phyloP scores from a whole-genome alignment of 2,329 filamentous ascomycete species.

The Daldinia eschscholtzii region DNA sequence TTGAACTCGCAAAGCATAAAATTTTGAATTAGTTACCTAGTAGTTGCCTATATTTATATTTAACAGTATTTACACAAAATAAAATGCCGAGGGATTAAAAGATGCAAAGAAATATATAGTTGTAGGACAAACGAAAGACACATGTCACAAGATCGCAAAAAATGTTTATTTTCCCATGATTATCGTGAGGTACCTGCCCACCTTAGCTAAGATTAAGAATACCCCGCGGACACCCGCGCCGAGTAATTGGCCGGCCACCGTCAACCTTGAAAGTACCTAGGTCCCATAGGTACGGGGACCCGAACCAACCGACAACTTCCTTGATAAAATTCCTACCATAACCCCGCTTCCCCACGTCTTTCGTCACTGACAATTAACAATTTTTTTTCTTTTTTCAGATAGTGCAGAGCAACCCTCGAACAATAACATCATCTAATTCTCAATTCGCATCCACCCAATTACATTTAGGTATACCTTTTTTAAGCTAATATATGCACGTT shows the following conservation, averaged over 20 bases:
- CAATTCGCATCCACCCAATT: neutral
- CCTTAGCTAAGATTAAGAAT: constrained; percentile 36
- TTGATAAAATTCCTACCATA: constrained; percentile 6
- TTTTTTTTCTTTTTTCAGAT: neutral
- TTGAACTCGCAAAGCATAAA: neutral
- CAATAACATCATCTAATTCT: neutral
- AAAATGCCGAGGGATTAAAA: neutral
- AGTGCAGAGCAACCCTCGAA: neutral
- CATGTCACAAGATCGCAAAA: constrained; percentile 42
- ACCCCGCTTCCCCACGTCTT: constrained; percentile 18
- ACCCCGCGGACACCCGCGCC: constrained; percentile 43
- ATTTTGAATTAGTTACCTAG: neutral
- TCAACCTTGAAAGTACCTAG: neutral
- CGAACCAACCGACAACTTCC: neutral
- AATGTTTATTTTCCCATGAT: constrained; percentile 36
- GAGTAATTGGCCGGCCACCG: constrained; percentile 42
- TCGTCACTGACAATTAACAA: constrained; percentile 4
- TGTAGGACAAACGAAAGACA: constrained; percentile 14
- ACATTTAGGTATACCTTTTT: neutral
- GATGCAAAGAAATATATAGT: constrained; percentile 13
- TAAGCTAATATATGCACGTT: neutral
- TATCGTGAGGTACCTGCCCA: constrained; percentile 45
- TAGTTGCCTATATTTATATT: constrained; percentile 1
- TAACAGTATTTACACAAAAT: neutral
- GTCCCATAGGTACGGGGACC: neutral